These are phyloP conservation scores for Syzygium aromaticum DNA, from an alignment of 345 rosid species.

Conservation along the genomic window DNA sequence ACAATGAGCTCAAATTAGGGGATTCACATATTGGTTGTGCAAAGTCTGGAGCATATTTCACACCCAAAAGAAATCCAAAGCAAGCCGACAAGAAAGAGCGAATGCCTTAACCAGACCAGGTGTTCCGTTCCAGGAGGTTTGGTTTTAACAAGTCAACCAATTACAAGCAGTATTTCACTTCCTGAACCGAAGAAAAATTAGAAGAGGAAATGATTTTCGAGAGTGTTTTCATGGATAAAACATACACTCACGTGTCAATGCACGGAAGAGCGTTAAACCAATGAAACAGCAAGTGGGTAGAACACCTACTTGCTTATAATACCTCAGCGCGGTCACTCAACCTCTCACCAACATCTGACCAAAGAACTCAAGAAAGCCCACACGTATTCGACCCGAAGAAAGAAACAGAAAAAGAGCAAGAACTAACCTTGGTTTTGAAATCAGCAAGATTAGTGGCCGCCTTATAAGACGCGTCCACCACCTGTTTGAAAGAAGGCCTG, in stretches of 20 bases:
- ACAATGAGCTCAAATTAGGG: background rate
- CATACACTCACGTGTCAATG: background rate
- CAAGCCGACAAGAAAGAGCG: background rate
- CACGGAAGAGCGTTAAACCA: background rate
- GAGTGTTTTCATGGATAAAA: background rate
- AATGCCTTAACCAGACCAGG: background rate
- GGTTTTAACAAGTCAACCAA: background rate
- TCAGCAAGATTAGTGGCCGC: slow-evolving; percentile 31
- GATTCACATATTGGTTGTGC: background rate
- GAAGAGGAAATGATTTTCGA: background rate
- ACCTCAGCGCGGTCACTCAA: background rate
- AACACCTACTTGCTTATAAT: background rate
- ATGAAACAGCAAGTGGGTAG: background rate
- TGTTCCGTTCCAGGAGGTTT: background rate
- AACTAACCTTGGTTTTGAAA: slow-evolving; percentile 8
- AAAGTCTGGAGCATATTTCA: background rate
- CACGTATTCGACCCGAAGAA: background rate
- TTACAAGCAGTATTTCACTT: background rate
- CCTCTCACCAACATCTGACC: background rate
- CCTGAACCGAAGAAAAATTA: background rate
- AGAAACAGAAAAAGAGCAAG: background rate
- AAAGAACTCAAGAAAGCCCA: background rate
- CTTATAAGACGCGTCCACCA: slow-evolving; percentile 44
- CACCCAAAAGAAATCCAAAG: background rate
- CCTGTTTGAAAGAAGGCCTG: slow-evolving; percentile 46